Evolutionary conservation across 352 stramenopile species (phyloP).

Genomic region (Phytopythium sindhum): DNA sequence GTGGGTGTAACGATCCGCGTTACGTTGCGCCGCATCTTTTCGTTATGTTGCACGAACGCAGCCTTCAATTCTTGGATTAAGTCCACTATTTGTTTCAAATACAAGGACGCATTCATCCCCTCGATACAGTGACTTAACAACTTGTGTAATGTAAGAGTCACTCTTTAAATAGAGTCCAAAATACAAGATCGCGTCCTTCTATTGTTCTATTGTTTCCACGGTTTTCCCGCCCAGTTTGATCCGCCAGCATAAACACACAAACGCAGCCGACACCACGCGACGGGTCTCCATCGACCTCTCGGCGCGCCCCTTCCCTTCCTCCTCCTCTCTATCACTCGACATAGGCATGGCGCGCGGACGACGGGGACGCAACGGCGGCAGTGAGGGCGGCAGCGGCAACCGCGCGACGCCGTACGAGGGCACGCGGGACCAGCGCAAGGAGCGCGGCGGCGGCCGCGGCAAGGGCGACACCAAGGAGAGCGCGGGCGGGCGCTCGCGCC

Average conservation of each 20-base stretch:
- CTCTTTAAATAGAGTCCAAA: neutral
- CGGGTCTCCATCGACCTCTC: neutral
- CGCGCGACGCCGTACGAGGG: slow-evolving; percentile 47
- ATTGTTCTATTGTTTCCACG: neutral
- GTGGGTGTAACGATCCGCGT: neutral
- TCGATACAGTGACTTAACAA: neutral
- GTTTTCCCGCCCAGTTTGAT: neutral
- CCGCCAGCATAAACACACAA: neutral
- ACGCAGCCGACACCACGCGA: neutral
- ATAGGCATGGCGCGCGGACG: slow-evolving; percentile 33
- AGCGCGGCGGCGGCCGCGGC: slow-evolving; percentile 19
- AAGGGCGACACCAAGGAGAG: slow-evolving; percentile 11
- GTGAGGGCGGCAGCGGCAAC: slow-evolving; percentile 9
- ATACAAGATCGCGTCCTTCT: neutral
- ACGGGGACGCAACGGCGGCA: slow-evolving; percentile 25
- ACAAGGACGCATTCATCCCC: neutral
- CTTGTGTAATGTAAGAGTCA: neutral
- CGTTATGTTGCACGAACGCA: neutral
- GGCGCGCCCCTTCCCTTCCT: neutral
- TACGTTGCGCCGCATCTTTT: neutral
- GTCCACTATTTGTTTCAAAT: neutral
- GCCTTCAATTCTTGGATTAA: neutral
- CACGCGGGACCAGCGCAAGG: slow-evolving; percentile 18
- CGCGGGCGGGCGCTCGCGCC: slow-evolving; percentile 10
- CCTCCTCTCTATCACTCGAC: neutral